phyloP scores from a whole-genome alignment of 805 yeast species.

The Blastobotrys chiropterorum region DNA sequence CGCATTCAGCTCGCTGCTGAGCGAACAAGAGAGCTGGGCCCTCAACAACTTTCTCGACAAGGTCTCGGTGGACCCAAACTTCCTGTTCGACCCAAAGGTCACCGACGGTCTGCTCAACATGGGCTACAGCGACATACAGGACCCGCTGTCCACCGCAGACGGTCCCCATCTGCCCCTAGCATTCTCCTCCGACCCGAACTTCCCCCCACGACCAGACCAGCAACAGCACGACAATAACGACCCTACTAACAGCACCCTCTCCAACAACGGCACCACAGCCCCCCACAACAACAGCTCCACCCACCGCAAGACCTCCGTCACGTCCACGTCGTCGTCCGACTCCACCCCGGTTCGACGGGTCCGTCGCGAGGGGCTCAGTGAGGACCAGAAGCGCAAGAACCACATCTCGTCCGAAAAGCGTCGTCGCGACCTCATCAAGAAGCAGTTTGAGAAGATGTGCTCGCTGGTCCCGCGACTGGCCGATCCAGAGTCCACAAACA shows the following conservation, averaged over 20 bases:
- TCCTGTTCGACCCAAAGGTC: slow-evolving; percentile 28
- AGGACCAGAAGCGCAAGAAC: slow-evolving; percentile 34
- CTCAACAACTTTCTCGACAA: slow-evolving; percentile 28
- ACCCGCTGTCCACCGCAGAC: neutral
- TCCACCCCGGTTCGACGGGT: neutral
- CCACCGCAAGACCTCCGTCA: neutral
- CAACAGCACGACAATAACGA: neutral
- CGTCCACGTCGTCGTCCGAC: slow-evolving; percentile 1
- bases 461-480: slow-evolving; percentile 30
- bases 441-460: slow-evolving; percentile 33
- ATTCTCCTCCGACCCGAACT: slow-evolving; percentile 11
- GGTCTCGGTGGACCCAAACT: slow-evolving; percentile 27
- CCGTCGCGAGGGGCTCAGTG: slow-evolving; percentile 25
- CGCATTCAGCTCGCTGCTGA: slow-evolving; percentile 16
- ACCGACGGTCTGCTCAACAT: slow-evolving; percentile 17
- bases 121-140: slow-evolving; percentile 1
- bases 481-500: slow-evolving; percentile 7
- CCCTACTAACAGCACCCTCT: slow-evolving; percentile 10
- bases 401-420: slow-evolving; percentile 37
- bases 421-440: slow-evolving; percentile 35
- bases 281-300: too few species aligned
- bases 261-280: neutral
- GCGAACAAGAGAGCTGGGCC: slow-evolving; percentile 27
- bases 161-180: slow-evolving; percentile 7
- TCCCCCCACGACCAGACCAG: slow-evolving; percentile 4